phyloP scores from a whole-genome alignment of 768 basidiomycete genomes.

The Suillus weaverae region DNA sequence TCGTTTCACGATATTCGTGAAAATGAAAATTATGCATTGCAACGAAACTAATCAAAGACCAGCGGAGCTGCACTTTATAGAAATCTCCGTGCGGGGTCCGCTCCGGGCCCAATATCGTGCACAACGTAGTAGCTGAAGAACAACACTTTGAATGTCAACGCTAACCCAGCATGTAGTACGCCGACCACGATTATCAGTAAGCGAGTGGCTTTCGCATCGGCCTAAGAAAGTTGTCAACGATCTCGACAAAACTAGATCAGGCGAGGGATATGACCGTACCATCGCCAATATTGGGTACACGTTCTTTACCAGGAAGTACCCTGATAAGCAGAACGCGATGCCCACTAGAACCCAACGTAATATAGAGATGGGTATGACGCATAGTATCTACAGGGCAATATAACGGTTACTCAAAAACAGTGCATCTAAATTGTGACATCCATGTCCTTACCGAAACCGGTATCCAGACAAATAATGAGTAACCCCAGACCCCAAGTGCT shows the following conservation, averaged over 20 bases:
- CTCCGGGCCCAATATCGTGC: slow-evolving; percentile 36
- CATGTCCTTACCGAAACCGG: slow-evolving; percentile 67
- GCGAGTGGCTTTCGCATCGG: slow-evolving; percentile 84
- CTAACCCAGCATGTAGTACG: slow-evolving; percentile 73
- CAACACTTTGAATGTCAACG: slow-evolving; percentile 75
- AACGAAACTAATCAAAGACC: not conserved
- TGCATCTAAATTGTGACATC: not conserved
- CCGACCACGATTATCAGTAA: slow-evolving; percentile 78
- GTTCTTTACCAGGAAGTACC: slow-evolving; percentile 81
- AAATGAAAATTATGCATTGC: not conserved
- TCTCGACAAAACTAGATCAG: slow-evolving; percentile 1
- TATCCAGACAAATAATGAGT: slow-evolving; percentile 85
- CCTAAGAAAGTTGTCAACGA: slow-evolving; percentile 41
- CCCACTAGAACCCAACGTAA: slow-evolving; percentile 81
- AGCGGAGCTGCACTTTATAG: slow-evolving; percentile 5
- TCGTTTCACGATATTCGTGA: not conserved
- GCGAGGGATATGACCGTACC: slow-evolving; percentile 44
- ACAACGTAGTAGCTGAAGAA: slow-evolving; percentile 65
- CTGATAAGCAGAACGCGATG: slow-evolving; percentile 74
- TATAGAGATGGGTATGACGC: slow-evolving; percentile 81
- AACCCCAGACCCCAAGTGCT: slow-evolving; percentile 78
- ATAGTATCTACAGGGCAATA: slow-evolving; percentile 62
- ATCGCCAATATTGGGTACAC: slow-evolving; percentile 88
- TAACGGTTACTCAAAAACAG: not conserved
- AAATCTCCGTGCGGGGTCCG: slow-evolving; percentile 23